Evolutionary conservation across 2,329 filamentous ascomycete species (phyloP).

Genomic region (Claviceps citrina): DNA sequence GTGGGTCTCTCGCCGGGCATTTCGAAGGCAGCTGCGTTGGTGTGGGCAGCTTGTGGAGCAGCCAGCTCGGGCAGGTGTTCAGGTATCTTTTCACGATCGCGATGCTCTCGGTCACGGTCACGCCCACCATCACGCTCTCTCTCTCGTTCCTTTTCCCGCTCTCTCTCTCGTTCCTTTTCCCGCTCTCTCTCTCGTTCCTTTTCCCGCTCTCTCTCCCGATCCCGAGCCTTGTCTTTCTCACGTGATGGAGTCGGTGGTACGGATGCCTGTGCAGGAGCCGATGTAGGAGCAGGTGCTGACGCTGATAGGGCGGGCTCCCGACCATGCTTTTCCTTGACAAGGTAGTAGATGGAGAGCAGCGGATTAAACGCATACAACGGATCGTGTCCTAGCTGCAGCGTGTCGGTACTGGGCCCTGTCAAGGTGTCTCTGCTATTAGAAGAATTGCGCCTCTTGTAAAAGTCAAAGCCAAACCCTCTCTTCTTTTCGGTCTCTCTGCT

Average conservation of each 20-base stretch:
- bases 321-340: constrained; percentile 89
- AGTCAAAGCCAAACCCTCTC: constrained; percentile 80
- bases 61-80: constrained; percentile 54
- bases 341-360: constrained; percentile 82
- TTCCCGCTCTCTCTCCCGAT: constrained; percentile 6
- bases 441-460: constrained; percentile 89
- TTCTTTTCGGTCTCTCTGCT: constrained; percentile 61
- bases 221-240: constrained; percentile 1
- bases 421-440: constrained; percentile 79
- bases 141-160: constrained; percentile 13
- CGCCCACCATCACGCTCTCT: constrained; percentile 14
- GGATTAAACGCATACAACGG: constrained; percentile 89
- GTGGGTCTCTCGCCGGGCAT: constrained; percentile 80
- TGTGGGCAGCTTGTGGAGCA: constrained; percentile 74
- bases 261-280: background rate
- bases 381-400: constrained; percentile 66
- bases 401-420: constrained; percentile 69
- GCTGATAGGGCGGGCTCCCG: constrained; percentile 46
- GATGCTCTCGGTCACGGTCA: too few species aligned
- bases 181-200: constrained; percentile 15
- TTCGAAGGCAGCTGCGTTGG: constrained; percentile 71
- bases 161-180: constrained; percentile 1
- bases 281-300: constrained; percentile 29
- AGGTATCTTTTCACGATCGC: constrained; percentile 23
- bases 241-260: background rate